Conservation (phyloP, 2,329 filamentous ascomycete genomes). For the Ramichloridium luteum region DNA sequence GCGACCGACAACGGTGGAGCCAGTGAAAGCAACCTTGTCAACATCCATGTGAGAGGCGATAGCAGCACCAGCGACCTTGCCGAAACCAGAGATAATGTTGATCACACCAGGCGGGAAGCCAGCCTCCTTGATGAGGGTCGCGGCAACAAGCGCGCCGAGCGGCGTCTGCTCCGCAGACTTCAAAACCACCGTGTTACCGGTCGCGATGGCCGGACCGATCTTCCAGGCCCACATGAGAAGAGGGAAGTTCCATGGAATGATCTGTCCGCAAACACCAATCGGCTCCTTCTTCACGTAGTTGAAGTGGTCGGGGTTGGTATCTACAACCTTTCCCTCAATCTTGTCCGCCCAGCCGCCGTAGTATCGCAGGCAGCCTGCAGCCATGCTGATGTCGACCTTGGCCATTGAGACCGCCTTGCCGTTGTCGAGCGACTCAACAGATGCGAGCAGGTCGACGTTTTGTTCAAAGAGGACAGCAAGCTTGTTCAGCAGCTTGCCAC, state of each 20-base stretch:
- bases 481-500: conserved; percentile 58
- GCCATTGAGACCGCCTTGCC: conserved; percentile 71
- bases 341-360: conserved; percentile 89
- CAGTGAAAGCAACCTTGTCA: conserved; percentile 76
- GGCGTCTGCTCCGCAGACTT: conserved; percentile 71
- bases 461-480: conserved; percentile 71
- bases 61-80: conserved; percentile 65
- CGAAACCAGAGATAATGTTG: conserved; percentile 63
- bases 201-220: conserved; percentile 60
- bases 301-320: conserved; percentile 65
- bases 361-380: conserved; percentile 64
- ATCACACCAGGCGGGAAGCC: conserved; percentile 64
- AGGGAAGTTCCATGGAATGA: conserved; percentile 48
- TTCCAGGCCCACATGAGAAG: conserved; percentile 48
- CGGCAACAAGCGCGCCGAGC: conserved; percentile 54
- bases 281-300: conserved; percentile 75
- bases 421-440: conserved; percentile 79
- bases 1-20: conserved; percentile 61
- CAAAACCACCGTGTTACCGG: conserved; percentile 59
- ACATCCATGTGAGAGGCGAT: conserved; percentile 65
- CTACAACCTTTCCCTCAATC: conserved; percentile 76
- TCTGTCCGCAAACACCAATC: conserved; percentile 57
- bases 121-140: conserved; percentile 57
- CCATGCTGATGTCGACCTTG: conserved; percentile 59
- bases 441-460: conserved; percentile 62